phyloP scores from a whole-genome alignment of 306 rosid species.

The Quercus dentata region DNA sequence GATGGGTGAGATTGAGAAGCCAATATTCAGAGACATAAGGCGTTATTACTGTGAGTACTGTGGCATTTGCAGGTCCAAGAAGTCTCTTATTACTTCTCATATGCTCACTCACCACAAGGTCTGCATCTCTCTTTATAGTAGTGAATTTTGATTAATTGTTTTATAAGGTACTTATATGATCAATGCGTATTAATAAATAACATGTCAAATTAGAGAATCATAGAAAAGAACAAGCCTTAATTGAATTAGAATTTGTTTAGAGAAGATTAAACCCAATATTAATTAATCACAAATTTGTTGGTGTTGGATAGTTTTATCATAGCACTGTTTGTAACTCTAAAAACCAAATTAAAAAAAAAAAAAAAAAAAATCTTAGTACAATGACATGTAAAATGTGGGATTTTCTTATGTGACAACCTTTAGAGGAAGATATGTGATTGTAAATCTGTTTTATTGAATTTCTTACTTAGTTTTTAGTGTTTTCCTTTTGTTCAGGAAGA shows the following conservation, averaged over 20 bases:
- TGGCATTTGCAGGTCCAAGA: constrained; percentile 70
- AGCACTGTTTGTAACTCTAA: no score
- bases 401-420: no score
- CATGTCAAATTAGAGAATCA: no score
- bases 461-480: not conserved
- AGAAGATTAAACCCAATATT: not conserved
- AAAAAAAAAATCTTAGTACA: no score
- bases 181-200: no score
- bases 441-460: not conserved
- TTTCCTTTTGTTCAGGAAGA: constrained; percentile 41
- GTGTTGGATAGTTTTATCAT: no score
- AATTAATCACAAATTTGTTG: not conserved
- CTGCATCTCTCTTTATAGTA: not conserved
- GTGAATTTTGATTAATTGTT: no score
- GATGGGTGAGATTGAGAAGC: constrained; percentile 27
- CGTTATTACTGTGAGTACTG: constrained; percentile 57
- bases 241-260: not conserved
- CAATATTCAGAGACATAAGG: constrained; percentile 47
- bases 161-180: no score
- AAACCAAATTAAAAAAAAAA: no score
- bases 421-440: not conserved
- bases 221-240: no score
- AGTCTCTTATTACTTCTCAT: constrained; percentile 55
- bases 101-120: constrained; percentile 66
- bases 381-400: no score